Conservation (phyloP, 2,329 filamentous ascomycete species). For the Aspergillaceae sp. region DNA sequence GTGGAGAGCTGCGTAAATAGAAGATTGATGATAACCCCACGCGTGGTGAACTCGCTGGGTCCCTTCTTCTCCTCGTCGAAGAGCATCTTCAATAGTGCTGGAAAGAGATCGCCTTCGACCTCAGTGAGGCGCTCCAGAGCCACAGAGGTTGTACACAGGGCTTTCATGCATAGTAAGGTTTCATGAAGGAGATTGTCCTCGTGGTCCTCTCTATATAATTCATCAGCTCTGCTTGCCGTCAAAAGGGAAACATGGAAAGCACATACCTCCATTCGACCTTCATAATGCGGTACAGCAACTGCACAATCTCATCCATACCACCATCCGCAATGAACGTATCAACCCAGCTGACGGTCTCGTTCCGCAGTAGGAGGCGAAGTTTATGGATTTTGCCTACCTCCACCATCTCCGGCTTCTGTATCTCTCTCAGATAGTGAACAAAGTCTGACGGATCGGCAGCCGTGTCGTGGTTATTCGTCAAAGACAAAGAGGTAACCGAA, state of each 20-base stretch:
- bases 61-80: slow-evolving; percentile 98
- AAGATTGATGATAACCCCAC: slow-evolving; percentile 79
- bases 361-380: slow-evolving; percentile 75
- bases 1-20: slow-evolving; percentile 80
- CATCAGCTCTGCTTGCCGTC: slow-evolving; percentile 45
- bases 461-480: slow-evolving; percentile 62
- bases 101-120: slow-evolving; percentile 74
- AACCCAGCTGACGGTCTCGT: slow-evolving; percentile 94
- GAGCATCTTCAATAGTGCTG: slow-evolving; percentile 75
- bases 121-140: slow-evolving; percentile 73
- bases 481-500: slow-evolving; percentile 45
- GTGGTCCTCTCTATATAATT: slow-evolving; percentile 67
- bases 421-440: slow-evolving; percentile 73
- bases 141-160: slow-evolving; percentile 80
- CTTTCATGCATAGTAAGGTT: slow-evolving; percentile 85
- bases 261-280: slow-evolving; percentile 87
- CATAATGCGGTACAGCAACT: slow-evolving; percentile 81
- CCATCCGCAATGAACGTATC: slow-evolving; percentile 82
- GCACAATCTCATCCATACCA: slow-evolving; percentile 87
- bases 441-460: slow-evolving; percentile 73
- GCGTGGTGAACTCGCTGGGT: slow-evolving; percentile 90
- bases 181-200: slow-evolving; percentile 91
- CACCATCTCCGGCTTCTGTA: slow-evolving; percentile 69
- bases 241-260: slow-evolving; percentile 15
- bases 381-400: slow-evolving; percentile 96